Percentiles rank a stretch among this genome's conserved stretches.
phyloP scores from a whole-genome alignment of 2,329 filamentous ascomycete species.

The Diaporthe amygdali region DNA sequence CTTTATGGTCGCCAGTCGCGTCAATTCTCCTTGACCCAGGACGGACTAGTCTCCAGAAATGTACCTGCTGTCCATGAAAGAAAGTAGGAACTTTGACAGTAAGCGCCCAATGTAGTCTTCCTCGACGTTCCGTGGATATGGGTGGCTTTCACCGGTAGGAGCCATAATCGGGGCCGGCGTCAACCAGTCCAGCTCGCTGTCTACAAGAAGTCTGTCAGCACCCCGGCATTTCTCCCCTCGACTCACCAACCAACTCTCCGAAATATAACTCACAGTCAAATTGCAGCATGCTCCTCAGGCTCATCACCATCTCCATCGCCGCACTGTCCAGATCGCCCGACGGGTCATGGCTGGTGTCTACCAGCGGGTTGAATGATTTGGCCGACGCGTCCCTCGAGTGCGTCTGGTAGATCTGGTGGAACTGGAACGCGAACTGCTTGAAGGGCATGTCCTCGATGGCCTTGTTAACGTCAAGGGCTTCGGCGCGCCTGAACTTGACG shows the following conservation, averaged over 20 bases:
- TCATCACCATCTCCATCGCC: constrained; percentile 50
- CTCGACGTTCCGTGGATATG: constrained; percentile 53
- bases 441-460: constrained; percentile 65
- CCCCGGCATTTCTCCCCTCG: neutral
- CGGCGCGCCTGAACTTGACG: constrained; percentile 44
- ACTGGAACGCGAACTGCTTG: constrained; percentile 64
- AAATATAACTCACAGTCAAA: constrained; percentile 48
- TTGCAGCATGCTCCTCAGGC: constrained; percentile 48
- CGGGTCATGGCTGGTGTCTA: constrained; percentile 48
- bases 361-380: constrained; percentile 61
- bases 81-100: constrained; percentile 59
- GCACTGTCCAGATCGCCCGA: constrained; percentile 52
- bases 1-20: neutral
- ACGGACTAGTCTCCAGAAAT: constrained; percentile 45
- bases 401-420: constrained; percentile 65
- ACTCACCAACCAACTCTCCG: neutral
- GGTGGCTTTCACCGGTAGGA: constrained; percentile 49
- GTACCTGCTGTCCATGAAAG: constrained; percentile 55
- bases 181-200: constrained; percentile 49
- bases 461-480: constrained; percentile 52
- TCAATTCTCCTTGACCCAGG: neutral
- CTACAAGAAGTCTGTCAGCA: constrained; percentile 29
- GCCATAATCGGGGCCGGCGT: constrained; percentile 47
- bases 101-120: constrained; percentile 59
- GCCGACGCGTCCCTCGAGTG: constrained; percentile 53